Base-by-base conservation (phyloP, 345 rosid species). In the Heritiera fomes region DNA sequence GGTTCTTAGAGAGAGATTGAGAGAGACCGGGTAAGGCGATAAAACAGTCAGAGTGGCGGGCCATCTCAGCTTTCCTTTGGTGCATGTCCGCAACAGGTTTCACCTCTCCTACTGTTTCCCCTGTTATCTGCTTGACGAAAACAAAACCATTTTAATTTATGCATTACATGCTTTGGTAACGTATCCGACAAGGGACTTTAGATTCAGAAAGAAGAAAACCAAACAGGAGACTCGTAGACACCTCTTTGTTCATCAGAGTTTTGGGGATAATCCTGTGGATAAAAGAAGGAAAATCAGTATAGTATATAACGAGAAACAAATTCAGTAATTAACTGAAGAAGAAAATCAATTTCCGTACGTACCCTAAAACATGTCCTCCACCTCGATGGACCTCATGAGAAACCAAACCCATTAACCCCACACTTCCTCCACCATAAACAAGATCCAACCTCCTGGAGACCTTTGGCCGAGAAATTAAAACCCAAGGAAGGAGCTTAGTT, bases 221-320 rank as follows among this genome's bases (percentile, higher is more conserved):
- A 0, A 4, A 49, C 50, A 43, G 47, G 34, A 47, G 6, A 77
- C n/a, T 68, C n/a, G 28, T 68, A 23, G 61, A 6, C 52, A 94
- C 98, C 97, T 94, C 95, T 89, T 91, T 91, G 85, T 67, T 84
- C 98, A 94, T 94, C 72, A 94, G 90, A 61, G 93, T 93, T 83
- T 83, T 91, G 66, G 98, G 98, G 79, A 94, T 90, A 82, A 94
- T 86, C 78, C 97, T 94, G 85, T 52, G 59, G 45, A 70, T 30
- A 75, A 80, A 78, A 64, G 4, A 30, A 76, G 17, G 11, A 81
- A 43, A 34, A 28, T 46, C 5, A 40, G 43, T 40, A 40, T 38
- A 38, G 6, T 40, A 40, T 40, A 40, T 3, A n/a, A 13, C 17
- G 20, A n/a, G n/a, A 73, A 41, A 66, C 13, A 12, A 60, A 60